Conservation (phyloP, 1,139 yeast genomes). For the Eremothecium coryli region DNA sequence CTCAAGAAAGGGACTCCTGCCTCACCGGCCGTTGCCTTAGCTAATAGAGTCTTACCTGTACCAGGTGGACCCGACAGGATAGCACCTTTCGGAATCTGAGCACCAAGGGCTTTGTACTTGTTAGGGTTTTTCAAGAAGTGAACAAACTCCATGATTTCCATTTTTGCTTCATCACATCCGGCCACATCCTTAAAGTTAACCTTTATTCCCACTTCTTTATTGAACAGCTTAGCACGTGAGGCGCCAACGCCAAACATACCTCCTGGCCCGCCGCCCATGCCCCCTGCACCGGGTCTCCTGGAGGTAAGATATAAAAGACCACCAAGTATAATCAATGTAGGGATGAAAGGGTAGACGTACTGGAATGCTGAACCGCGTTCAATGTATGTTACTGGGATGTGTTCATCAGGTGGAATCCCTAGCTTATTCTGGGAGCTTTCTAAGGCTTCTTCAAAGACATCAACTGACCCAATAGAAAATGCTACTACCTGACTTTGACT, state of each 20-base stretch:
- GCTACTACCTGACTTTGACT: conserved; percentile 32
- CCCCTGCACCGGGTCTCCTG: conserved; percentile 37
- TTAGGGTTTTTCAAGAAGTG: conserved; percentile 81
- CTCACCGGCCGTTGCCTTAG: conserved; percentile 99
- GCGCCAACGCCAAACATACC: conserved; percentile 71
- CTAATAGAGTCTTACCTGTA: conserved; percentile 93
- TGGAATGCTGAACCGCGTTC: conserved; percentile 58
- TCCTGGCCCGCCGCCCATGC: conserved; percentile 39
- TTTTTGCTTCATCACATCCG: conserved; percentile 96
- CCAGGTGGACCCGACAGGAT: conserved; percentile 98
- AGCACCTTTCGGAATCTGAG: conserved; percentile 97
- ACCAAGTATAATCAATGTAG: conserved; percentile 76
- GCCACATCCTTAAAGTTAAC: conserved; percentile 91
- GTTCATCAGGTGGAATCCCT: conserved; percentile 50
- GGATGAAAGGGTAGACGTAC: conserved; percentile 64
- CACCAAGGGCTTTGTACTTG: conserved; percentile 86
- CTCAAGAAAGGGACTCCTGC: conserved; percentile 94
- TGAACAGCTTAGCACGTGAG: conserved; percentile 82
- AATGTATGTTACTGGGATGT: conserved; percentile 77
- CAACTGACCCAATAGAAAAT: conserved; percentile 87
- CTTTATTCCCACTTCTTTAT: conserved; percentile 84
- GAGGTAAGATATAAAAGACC: conserved; percentile 72
- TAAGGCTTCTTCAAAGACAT: conserved; percentile 78
- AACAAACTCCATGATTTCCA: conserved; percentile 95
- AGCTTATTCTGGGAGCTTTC: conserved; percentile 65